Conservation (phyloP, 495 filamentous ascomycete genomes). For the Mytilinidion resinicola region DNA sequence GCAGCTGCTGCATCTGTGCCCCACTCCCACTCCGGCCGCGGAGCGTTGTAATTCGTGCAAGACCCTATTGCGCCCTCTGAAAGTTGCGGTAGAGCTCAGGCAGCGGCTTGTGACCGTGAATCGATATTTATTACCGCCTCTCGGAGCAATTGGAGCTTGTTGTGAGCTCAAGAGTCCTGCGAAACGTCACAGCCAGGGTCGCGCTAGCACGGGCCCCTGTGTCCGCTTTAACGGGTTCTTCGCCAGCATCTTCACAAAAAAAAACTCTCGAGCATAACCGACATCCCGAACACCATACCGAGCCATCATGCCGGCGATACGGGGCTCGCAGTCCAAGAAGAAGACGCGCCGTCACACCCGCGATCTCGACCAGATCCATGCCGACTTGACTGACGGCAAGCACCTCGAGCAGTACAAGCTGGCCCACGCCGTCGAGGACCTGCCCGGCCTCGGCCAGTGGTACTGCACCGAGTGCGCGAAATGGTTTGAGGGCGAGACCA, state of each 20-base stretch:
- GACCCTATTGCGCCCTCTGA: too few relatives aligned
- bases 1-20: background rate
- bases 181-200: too few relatives aligned
- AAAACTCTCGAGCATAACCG: conserved; percentile 1
- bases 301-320: conserved; percentile 37
- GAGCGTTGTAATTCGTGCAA: too few relatives aligned
- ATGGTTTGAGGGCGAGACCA: conserved; percentile 86
- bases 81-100: too few relatives aligned
- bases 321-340: conserved; percentile 38
- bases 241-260: background rate
- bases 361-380: conserved; percentile 83
- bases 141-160: too few relatives aligned
- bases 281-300: background rate
- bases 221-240: too few relatives aligned
- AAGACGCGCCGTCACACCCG: conserved; percentile 56
- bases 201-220: too few relatives aligned
- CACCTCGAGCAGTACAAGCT: conserved; percentile 73
- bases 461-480: conserved; percentile 95
- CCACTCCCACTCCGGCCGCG: background rate
- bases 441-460: conserved; percentile 72
- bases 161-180: too few relatives aligned
- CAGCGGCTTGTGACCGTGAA: too few relatives aligned
- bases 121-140: too few relatives aligned
- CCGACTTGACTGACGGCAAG: conserved; percentile 66
- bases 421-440: conserved; percentile 74